Conservation (phyloP, 2,329 filamentous ascomycete genomes). For the Alternaria rosae region DNA sequence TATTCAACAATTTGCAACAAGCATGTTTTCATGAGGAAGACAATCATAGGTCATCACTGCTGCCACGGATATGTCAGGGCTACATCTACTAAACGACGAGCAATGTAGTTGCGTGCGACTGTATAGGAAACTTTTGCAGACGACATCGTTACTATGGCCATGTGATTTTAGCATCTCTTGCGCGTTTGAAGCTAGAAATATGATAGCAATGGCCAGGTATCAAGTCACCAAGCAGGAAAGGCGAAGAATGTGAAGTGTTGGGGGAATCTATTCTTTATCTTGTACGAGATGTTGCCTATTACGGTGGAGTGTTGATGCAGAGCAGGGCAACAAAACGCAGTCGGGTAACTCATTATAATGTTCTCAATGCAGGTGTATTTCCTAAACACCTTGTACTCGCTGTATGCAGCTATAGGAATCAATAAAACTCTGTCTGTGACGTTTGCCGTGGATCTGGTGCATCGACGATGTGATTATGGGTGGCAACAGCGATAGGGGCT, state of each 20-base stretch:
- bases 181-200: background rate
- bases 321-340: too few relatives aligned
- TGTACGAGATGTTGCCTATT: too few relatives aligned
- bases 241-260: background rate
- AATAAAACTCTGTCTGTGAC: too few relatives aligned
- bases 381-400: too few relatives aligned
- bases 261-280: conserved; percentile 5
- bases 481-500: too few relatives aligned
- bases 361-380: too few relatives aligned
- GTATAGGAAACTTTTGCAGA: background rate
- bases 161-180: background rate
- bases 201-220: background rate
- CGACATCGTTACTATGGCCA: background rate
- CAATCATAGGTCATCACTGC: background rate
- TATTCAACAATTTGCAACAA: background rate
- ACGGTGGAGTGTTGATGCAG: too few relatives aligned
- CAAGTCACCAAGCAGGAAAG: background rate
- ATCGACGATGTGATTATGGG: too few relatives aligned
- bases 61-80: too few relatives aligned
- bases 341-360: too few relatives aligned
- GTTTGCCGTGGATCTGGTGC: too few relatives aligned
- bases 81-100: background rate
- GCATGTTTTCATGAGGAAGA: background rate
- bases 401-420: too few relatives aligned
- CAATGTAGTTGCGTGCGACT: background rate